Conservation (phyloP, 176 grass and related monocot genomes). For the Aegilops umbellulata region DNA sequence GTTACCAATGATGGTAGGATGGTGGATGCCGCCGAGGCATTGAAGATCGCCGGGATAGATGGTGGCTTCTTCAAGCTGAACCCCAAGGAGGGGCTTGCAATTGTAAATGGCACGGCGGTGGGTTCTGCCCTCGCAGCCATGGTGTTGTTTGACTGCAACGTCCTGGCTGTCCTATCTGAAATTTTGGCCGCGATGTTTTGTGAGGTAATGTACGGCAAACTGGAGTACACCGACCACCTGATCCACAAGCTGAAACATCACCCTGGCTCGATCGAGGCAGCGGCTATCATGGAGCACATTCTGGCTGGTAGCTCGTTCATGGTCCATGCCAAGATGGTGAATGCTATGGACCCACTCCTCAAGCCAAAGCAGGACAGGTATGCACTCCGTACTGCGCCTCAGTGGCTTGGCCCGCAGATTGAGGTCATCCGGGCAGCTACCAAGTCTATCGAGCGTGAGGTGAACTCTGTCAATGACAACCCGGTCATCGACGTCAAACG, state of each 20-base stretch:
- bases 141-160: neutral
- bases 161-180: neutral
- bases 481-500: slow-evolving; percentile 73
- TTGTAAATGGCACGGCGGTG: neutral
- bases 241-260: slow-evolving; percentile 95
- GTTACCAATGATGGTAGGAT: neutral
- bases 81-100: neutral
- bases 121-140: neutral
- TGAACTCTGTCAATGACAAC: slow-evolving; percentile 94
- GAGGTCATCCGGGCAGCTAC: slow-evolving; percentile 77
- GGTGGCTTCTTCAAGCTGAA: neutral
- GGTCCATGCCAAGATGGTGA: slow-evolving; percentile 57
- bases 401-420: slow-evolving; percentile 89
- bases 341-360: slow-evolving; percentile 49
- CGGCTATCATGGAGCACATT: slow-evolving; percentile 86
- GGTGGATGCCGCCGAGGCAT: neutral
- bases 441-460: slow-evolving; percentile 87
- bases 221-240: slow-evolving; percentile 69
- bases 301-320: slow-evolving; percentile 68
- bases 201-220: slow-evolving; percentile 81
- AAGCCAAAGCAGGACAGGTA: slow-evolving; percentile 92
- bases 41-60: neutral
- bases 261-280: slow-evolving; percentile 78
- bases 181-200: neutral
- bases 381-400: slow-evolving; percentile 80